Percentiles rank a stretch among this genome's conserved stretches.
Evolutionary conservation across 768 basidiomycete species (phyloP).

Genomic region (Naganishia randhawae): DNA sequence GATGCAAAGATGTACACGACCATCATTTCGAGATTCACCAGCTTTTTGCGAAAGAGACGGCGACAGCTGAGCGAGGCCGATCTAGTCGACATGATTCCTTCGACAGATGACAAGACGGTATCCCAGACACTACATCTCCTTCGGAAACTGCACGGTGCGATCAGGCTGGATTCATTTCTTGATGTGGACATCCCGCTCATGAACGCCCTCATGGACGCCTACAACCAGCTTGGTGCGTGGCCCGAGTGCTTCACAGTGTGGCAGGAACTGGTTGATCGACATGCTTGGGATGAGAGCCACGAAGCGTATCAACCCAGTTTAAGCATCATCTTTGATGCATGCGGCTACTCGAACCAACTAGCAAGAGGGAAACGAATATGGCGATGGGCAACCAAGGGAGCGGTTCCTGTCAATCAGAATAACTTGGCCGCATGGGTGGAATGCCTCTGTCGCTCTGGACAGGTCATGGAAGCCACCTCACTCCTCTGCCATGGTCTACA

Average conservation of each 20-base stretch:
- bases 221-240: conserved; percentile 71
- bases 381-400: conserved; percentile 55
- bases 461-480: conserved; percentile 61
- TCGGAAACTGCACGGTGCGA: conserved; percentile 66
- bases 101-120: conserved; percentile 7
- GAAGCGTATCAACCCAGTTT: conserved; percentile 58
- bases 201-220: conserved; percentile 86
- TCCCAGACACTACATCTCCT: conserved; percentile 47
- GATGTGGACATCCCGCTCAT: conserved; percentile 67
- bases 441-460: conserved; percentile 70
- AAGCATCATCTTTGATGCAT: conserved; percentile 80
- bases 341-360: conserved; percentile 61
- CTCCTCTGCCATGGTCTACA: neutral
- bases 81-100: conserved; percentile 8
- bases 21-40: conserved; percentile 54
- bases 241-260: conserved; percentile 72
- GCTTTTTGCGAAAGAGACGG: conserved; percentile 24
- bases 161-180: conserved; percentile 74
- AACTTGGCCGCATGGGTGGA: conserved; percentile 83
- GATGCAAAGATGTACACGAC: conserved; percentile 65
- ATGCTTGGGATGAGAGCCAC: conserved; percentile 50
- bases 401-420: conserved; percentile 60
- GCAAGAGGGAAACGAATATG: conserved; percentile 60
- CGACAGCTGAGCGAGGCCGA: conserved; percentile 3
- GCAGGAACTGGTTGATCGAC: conserved; percentile 59